These are phyloP conservation scores for Collybia sordida DNA, from an alignment of 768 basidiomycete species.

Conservation along the genomic window DNA sequence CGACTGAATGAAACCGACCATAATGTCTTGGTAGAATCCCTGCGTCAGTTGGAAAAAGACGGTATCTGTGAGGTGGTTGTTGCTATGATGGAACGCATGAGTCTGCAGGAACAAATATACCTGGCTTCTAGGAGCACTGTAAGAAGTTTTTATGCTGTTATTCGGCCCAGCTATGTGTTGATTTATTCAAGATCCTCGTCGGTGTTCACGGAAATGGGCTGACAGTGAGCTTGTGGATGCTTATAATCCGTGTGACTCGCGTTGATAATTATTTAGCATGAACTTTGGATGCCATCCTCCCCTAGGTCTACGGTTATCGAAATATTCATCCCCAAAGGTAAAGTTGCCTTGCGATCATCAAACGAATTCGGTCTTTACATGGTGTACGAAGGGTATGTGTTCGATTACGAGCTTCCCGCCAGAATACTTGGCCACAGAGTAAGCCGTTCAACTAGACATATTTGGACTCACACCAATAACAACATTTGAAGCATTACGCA, in stretches of 20 bases:
- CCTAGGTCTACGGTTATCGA: constrained; percentile 67
- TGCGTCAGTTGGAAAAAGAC: constrained; percentile 47
- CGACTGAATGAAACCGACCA: constrained; percentile 49
- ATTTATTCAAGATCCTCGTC: constrained; percentile 43
- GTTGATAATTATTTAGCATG: constrained; percentile 30
- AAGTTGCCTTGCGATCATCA: not conserved
- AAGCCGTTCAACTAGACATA: not conserved
- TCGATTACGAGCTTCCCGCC: constrained; percentile 45
- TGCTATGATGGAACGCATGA: constrained; percentile 39
- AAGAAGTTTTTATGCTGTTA: constrained; percentile 13
- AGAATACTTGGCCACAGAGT: constrained; percentile 42
- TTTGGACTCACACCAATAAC: constrained; percentile 11
- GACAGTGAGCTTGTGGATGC: constrained; percentile 31
- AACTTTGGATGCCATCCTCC: constrained; percentile 69
- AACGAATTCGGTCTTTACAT: not conserved
- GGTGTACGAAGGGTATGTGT: constrained; percentile 28
- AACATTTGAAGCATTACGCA: constrained; percentile 46
- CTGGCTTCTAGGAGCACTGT: constrained; percentile 63
- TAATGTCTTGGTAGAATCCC: constrained; percentile 40
- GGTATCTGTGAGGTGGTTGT: constrained; percentile 51
- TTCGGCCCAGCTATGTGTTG: not conserved
- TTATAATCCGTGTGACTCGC: not conserved
- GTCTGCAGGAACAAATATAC: constrained; percentile 62
- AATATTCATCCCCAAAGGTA: constrained; percentile 62
- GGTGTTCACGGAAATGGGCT: constrained; percentile 79